Conservation (phyloP, 2,329 filamentous ascomycete genomes). For the Didymellaceae sp. region DNA sequence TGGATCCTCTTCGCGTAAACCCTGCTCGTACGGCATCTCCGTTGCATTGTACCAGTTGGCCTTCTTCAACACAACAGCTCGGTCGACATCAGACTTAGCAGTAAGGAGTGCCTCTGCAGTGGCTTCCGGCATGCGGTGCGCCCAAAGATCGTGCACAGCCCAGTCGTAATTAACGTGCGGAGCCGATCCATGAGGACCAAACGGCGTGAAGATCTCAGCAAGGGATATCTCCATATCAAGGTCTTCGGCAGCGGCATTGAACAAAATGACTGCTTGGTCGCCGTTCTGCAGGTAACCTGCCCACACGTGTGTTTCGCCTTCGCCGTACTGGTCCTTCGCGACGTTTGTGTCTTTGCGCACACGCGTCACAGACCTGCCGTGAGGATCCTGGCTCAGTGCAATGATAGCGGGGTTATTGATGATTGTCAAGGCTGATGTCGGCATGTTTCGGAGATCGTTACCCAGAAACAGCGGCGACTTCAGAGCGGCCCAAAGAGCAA, state of each 20-base stretch:
- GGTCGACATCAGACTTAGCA: constrained; percentile 14
- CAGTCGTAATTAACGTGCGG: constrained; percentile 33
- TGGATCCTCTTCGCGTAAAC: constrained; percentile 24
- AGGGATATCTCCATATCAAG: constrained; percentile 30
- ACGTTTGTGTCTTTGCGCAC: constrained; percentile 28
- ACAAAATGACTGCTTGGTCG: constrained; percentile 30
- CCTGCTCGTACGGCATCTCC: constrained; percentile 27
- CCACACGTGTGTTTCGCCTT: constrained; percentile 37
- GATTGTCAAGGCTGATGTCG: constrained; percentile 49
- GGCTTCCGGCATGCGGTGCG: constrained; percentile 26
- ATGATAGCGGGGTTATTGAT: constrained; percentile 47
- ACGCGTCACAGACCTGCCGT: constrained; percentile 31
- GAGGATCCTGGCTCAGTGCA: constrained; percentile 34
- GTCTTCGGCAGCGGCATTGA: constrained; percentile 29
- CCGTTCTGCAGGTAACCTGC: constrained; percentile 30
- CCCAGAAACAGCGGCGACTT: constrained; percentile 55
- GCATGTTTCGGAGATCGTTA: constrained; percentile 48
- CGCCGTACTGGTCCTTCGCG: constrained; percentile 30
- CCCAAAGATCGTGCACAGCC: constrained; percentile 35
- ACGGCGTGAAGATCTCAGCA: constrained; percentile 32
- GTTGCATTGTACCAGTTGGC: constrained; percentile 34
- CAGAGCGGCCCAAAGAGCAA: constrained; percentile 52
- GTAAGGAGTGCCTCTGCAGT: constrained; percentile 25
- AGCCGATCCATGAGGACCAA: constrained; percentile 32
- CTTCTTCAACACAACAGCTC: constrained; percentile 22